Conservation (phyloP, 2,329 filamentous ascomycete species). For the Bipolaris zeicola region DNA sequence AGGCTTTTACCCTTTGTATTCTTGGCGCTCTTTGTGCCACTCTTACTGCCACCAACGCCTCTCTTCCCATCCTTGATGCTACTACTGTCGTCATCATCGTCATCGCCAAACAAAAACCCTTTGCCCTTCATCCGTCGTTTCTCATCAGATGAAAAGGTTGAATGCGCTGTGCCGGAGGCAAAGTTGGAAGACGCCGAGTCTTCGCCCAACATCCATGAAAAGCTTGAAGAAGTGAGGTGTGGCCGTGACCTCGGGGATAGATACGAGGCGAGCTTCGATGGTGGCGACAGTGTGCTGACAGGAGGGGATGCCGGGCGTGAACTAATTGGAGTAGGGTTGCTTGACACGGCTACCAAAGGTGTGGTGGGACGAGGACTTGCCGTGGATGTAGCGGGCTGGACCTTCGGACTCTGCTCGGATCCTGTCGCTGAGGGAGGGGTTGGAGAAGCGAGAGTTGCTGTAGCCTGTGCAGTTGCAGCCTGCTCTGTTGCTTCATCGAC, state of each 20-base stretch:
- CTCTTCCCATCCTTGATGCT: slow-evolving; percentile 25
- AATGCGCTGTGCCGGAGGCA: slow-evolving; percentile 42
- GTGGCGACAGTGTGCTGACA: slow-evolving; percentile 8
- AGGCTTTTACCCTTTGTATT: slow-evolving; percentile 30
- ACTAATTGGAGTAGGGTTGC: slow-evolving; percentile 12
- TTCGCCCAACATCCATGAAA: slow-evolving; percentile 73
- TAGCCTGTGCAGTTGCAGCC: slow-evolving; percentile 28
- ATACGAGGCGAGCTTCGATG: slow-evolving; percentile 30
- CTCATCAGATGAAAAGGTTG: slow-evolving; percentile 44
- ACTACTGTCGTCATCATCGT: slow-evolving; percentile 41
- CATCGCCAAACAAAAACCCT: slow-evolving; percentile 50
- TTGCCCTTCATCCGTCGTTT: slow-evolving; percentile 46
- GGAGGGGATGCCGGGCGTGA: slow-evolving; percentile 28
- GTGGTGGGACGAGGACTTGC: slow-evolving; percentile 11
- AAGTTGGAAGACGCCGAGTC: slow-evolving; percentile 44
- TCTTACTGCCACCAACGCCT: slow-evolving; percentile 30
- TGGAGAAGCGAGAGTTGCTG: slow-evolving; percentile 28
- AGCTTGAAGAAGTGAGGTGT: slow-evolving; percentile 73
- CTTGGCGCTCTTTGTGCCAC: slow-evolving; percentile 21
- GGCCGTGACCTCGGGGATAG: slow-evolving; percentile 60
- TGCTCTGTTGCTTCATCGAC: slow-evolving; percentile 44
- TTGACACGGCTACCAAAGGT: slow-evolving; percentile 2
- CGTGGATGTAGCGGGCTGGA: slow-evolving; percentile 26
- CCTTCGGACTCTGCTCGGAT: slow-evolving; percentile 25
- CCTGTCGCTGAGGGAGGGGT: slow-evolving; percentile 22